Percentiles rank a stretch among this genome's conserved stretches.
Evolutionary conservation across 179 eudicot genomes (phyloP).

Genomic region (Camellia oleifera): DNA sequence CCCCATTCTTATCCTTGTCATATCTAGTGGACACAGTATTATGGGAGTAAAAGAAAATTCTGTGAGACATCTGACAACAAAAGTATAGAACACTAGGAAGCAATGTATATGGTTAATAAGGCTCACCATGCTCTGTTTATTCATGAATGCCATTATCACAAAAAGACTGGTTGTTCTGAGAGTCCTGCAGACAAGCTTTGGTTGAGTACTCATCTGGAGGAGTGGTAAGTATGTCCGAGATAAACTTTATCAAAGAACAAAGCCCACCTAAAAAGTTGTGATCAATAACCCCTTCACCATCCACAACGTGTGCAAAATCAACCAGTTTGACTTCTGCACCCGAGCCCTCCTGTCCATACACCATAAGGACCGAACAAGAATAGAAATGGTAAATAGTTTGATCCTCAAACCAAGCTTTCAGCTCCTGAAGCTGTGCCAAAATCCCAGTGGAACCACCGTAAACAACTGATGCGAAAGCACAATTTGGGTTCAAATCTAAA

Average conservation of each 20-base stretch:
- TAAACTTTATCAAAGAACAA: slow-evolving; percentile 74
- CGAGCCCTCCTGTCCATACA: slow-evolving; percentile 47
- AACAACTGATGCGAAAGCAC: slow-evolving; percentile 49
- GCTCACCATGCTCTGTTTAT: not conserved
- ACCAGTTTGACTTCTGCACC: slow-evolving; percentile 55
- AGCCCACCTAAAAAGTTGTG: slow-evolving; percentile 92
- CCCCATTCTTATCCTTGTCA: too few species aligned
- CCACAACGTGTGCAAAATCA: slow-evolving; percentile 80
- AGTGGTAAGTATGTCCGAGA: slow-evolving; percentile 42
- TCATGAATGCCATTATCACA: not conserved
- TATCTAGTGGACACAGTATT: too few species aligned
- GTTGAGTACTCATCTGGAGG: slow-evolving; percentile 21
- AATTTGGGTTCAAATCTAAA: slow-evolving; percentile 36
- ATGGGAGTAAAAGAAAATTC: too few species aligned
- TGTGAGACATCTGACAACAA: too few species aligned
- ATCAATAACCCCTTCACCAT: slow-evolving; percentile 71
- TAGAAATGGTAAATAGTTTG: slow-evolving; percentile 66
- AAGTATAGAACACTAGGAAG: not conserved
- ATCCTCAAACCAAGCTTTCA: slow-evolving; percentile 89
- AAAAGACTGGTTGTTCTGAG: not conserved
- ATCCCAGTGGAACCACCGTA: slow-evolving; percentile 65
- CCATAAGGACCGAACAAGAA: slow-evolving; percentile 61
- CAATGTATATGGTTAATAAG: too few species aligned
- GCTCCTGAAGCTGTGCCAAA: slow-evolving; percentile 66
- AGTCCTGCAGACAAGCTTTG: not conserved